phyloP scores from a whole-genome alignment of 148 eudicot genomes.

The Euryodendron excelsum region DNA sequence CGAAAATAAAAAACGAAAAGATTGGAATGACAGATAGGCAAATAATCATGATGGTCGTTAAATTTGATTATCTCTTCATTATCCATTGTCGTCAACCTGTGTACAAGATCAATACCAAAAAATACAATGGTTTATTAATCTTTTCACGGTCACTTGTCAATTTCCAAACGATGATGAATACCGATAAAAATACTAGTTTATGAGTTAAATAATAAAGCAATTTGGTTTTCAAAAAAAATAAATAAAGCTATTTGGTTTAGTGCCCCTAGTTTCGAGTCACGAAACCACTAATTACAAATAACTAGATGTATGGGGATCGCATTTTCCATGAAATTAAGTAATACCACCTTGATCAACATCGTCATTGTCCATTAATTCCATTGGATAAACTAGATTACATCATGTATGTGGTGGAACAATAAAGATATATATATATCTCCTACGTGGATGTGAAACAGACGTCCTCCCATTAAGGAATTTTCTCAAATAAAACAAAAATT shows the following conservation, averaged over 20 bases:
- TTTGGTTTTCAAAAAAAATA: not conserved
- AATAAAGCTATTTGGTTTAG: not conserved
- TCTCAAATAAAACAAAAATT: not conserved
- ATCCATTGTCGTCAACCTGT: too few relatives aligned
- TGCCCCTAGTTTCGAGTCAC: conserved; percentile 13
- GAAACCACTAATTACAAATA: conserved; percentile 4
- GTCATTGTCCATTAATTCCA: not conserved
- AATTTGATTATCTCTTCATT: not conserved
- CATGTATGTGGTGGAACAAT: too few relatives aligned
- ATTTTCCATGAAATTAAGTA: not conserved
- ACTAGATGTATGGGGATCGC: not conserved
- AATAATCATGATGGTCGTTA: not conserved
- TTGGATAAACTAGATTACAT: not conserved
- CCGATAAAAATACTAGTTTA: not conserved
- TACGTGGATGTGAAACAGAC: not conserved
- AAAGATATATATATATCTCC: too few relatives aligned
- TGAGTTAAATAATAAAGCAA: not conserved
- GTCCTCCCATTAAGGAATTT: not conserved
- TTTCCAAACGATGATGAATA: not conserved
- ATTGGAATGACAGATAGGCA: conserved; percentile 6
- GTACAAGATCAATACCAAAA: too few relatives aligned
- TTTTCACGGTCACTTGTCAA: not conserved
- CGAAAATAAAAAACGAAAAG: not conserved
- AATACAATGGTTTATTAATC: not conserved
- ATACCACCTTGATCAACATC: not conserved